Conservation (phyloP, 2,329 filamentous ascomycete genomes). For the Juglanconis sp. region DNA sequence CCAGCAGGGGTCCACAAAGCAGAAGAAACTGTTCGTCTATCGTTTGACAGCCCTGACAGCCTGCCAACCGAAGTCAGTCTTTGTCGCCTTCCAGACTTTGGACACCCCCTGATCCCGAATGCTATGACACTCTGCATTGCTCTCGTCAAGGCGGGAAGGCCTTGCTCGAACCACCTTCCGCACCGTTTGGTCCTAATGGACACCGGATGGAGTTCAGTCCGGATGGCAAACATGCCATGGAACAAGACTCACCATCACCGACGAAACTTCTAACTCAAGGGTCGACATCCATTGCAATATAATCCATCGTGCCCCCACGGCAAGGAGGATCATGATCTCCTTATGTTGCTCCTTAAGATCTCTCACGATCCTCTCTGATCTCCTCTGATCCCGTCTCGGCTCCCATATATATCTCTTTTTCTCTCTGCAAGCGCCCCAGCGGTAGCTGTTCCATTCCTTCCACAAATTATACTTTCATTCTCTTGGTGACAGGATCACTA, state of each 20-base stretch:
- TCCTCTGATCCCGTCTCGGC: not conserved
- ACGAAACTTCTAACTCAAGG: not conserved
- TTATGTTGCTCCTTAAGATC: slow-evolving; percentile 9
- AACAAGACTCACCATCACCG: not conserved
- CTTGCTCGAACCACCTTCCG: not conserved
- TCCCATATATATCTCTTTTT: not conserved
- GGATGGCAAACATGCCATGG: slow-evolving; percentile 12
- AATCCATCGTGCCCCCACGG: slow-evolving; percentile 3
- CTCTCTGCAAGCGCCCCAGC: slow-evolving; percentile 13
- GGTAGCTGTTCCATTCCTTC: slow-evolving; percentile 17
- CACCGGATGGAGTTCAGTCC: slow-evolving; percentile 2
- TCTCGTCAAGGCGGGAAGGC: not conserved
- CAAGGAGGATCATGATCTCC: slow-evolving; percentile 17
- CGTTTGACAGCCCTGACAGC: not conserved
- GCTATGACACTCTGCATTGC: slow-evolving; percentile 1
- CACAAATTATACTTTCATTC: slow-evolving; percentile 2
- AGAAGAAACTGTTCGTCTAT: not conserved
- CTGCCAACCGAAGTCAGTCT: slow-evolving; percentile 5
- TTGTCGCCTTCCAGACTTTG: not conserved
- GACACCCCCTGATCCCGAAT: slow-evolving; percentile 6
- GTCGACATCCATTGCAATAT: slow-evolving; percentile 1
- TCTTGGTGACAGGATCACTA: slow-evolving; percentile 11
- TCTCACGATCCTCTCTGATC: slow-evolving; percentile 4
- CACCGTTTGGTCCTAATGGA: not conserved
- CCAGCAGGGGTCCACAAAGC: not conserved